These are phyloP conservation scores for Suillus subluteus DNA, from an alignment of 768 basidiomycete species.

Conservation along the genomic window DNA sequence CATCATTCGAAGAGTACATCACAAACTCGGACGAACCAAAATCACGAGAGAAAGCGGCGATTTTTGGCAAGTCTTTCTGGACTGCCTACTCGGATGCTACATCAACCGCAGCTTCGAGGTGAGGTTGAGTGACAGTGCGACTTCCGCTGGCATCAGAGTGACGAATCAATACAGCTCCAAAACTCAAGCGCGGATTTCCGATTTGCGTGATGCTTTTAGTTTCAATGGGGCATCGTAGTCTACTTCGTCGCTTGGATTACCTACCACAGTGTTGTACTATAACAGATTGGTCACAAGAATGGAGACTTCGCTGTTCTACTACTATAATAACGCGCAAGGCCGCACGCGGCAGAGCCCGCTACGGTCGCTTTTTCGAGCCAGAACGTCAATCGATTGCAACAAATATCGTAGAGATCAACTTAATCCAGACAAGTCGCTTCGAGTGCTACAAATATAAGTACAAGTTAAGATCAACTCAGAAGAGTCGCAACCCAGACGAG, in stretches of 20 bases:
- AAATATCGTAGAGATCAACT: too few species aligned
- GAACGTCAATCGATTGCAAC: too few species aligned
- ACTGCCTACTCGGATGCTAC: not conserved
- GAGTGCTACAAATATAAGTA: too few species aligned
- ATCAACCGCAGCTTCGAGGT: not conserved
- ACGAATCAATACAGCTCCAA: not conserved
- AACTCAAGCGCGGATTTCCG: not conserved
- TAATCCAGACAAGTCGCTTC: too few species aligned
- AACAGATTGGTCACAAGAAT: not conserved
- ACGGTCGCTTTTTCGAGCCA: too few species aligned
- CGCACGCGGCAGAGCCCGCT: too few species aligned
- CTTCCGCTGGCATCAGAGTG: not conserved
- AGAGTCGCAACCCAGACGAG: too few species aligned
- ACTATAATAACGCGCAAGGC: too few species aligned
- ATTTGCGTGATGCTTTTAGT: constrained; percentile 5
- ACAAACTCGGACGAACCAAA: constrained; percentile 5
- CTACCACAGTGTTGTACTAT: not conserved
- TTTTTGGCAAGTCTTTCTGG: constrained; percentile 6
- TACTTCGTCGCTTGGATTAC: constrained; percentile 1
- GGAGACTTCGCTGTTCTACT: not conserved
- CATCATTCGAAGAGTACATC: not conserved
- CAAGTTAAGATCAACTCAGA: too few species aligned
- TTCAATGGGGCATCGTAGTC: not conserved
- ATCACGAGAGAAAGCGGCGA: not conserved
- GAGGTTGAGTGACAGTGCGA: not conserved